These are phyloP conservation scores for Isoetes engelmannii DNA, from an alignment of 83 land plant genomes.

Conservation along the genomic window DNA sequence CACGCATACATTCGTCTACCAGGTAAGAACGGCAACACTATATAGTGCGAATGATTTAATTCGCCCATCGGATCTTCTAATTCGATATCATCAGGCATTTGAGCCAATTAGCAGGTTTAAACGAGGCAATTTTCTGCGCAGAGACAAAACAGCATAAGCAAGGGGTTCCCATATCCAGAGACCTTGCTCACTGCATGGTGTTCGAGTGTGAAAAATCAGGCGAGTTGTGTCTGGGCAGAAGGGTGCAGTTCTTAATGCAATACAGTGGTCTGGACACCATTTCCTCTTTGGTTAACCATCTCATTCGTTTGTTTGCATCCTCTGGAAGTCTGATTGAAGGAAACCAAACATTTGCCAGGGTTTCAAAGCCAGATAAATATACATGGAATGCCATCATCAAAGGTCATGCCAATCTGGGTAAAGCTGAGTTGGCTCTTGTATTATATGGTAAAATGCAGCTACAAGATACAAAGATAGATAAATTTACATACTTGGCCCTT, in stretches of 20 bases:
- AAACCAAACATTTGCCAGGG: not conserved
- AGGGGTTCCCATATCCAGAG: not conserved
- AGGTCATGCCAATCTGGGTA: conserved; percentile 2
- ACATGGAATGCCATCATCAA: conserved; percentile 18
- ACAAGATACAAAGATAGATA: conserved; percentile 3
- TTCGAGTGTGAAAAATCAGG: not conserved
- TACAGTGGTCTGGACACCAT: conserved; percentile 1
- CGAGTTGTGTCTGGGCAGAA: not conserved
- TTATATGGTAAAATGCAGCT: not conserved
- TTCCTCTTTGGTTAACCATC: conserved; percentile 6
- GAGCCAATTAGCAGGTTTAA: too few relatives aligned
- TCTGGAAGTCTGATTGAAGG: conserved; percentile 6
- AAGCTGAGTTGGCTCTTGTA: not conserved
- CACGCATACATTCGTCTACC: too few relatives aligned
- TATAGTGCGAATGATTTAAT: too few relatives aligned
- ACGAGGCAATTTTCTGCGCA: too few relatives aligned
- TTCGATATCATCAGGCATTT: too few relatives aligned
- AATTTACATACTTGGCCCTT: not conserved
- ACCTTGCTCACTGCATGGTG: not conserved
- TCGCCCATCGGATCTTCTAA: too few relatives aligned
- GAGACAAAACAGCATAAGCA: too few relatives aligned
- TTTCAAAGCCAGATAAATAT: not conserved
- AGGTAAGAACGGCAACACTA: too few relatives aligned
- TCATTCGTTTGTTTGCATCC: conserved; percentile 8
- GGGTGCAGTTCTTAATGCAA: not conserved